Evolutionary conservation across 2,329 filamentous ascomycete genomes (phyloP), one percentile per base, ranked within the genome.

Genomic region (Cladosporium sp.): DNA sequence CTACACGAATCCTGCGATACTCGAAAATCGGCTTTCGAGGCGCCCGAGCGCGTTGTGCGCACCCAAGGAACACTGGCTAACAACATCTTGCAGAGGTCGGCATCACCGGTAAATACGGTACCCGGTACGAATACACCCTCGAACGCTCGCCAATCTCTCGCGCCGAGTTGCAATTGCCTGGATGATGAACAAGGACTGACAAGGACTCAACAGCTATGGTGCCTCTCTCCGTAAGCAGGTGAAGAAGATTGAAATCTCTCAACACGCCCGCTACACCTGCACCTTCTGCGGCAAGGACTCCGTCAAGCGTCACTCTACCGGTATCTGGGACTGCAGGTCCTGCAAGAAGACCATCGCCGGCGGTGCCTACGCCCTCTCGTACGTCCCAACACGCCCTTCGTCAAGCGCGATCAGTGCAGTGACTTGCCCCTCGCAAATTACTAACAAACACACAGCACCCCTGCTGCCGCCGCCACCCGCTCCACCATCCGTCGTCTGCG

Each of bases 171-270:
- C 50, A 32, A 34, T 12, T 3, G 12, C 28, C 20, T 17, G 49
- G 32, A 53, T 22, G 12, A 40, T 42, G 50, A 37, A 49, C 39
- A 40, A 20, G 28, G 32, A 45, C 24, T 44, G 50, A 57, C 54
- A 44, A 22, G 34, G 15, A 50, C 22, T 15, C 45, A 19, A 17
- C 70, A 93, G 91, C 86, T 96, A 96, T 81, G 94, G 93, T 92
- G 93, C 94, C 77, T 97, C 94, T 74, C 91, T 97, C 81, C 90
- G 93, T 82, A 97, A 97, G 87, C 92, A 91, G 92, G 88, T 94
- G 76, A 97, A 97, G 91, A 97, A 97, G 90, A 96, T 97, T 89
- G 94, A 97, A 88, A 90, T 97, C 79, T 90, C 90, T 74, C 94
- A 97, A 81, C 94, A 99, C 85, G 91, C 91, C 82, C 89, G 89